Conservation (phyloP, 2,329 filamentous ascomycete genomes). For the Aspergillus unguis region DNA sequence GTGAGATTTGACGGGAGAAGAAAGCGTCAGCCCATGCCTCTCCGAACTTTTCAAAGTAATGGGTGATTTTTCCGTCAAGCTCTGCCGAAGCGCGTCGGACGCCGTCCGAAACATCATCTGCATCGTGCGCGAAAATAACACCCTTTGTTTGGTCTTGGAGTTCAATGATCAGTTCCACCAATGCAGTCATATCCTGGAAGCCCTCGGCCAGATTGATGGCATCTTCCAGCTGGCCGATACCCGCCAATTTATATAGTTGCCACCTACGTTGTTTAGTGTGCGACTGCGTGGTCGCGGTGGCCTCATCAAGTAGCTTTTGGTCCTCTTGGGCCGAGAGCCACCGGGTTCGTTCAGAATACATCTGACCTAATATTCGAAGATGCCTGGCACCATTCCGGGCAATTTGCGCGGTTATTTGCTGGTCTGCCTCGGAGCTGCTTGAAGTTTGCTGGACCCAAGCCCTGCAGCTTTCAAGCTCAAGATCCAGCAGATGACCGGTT, state of each 20-base stretch:
- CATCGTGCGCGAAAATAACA: slow-evolving; percentile 16
- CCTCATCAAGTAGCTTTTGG: slow-evolving; percentile 47
- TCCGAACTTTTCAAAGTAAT: slow-evolving; percentile 52
- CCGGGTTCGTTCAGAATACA: slow-evolving; percentile 57
- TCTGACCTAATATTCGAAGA: slow-evolving; percentile 56
- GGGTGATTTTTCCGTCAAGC: slow-evolving; percentile 39
- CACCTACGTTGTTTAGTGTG: slow-evolving; percentile 45
- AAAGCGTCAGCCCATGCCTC: slow-evolving; percentile 62
- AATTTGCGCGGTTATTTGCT: slow-evolving; percentile 45
- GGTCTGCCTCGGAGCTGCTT: slow-evolving; percentile 32
- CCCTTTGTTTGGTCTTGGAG: slow-evolving; percentile 38
- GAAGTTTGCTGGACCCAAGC: slow-evolving; percentile 36
- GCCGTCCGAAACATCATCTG: slow-evolving; percentile 11
- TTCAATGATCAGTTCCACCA: slow-evolving; percentile 52
- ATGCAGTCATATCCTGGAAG: slow-evolving; percentile 60
- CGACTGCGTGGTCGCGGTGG: slow-evolving; percentile 45
- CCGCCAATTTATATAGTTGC: slow-evolving; percentile 46
- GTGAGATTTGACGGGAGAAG: slow-evolving; percentile 72
- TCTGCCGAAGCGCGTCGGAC: slow-evolving; percentile 30
- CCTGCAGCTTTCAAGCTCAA: slow-evolving; percentile 40
- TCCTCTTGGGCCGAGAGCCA: slow-evolving; percentile 56
- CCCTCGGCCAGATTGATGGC: slow-evolving; percentile 62
- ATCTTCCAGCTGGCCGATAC: slow-evolving; percentile 54
- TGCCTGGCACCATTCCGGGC: slow-evolving; percentile 52
- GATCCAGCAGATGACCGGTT: slow-evolving; percentile 38